Conservation (phyloP, 345 rosid species). For the Melaleuca alternifolia region DNA sequence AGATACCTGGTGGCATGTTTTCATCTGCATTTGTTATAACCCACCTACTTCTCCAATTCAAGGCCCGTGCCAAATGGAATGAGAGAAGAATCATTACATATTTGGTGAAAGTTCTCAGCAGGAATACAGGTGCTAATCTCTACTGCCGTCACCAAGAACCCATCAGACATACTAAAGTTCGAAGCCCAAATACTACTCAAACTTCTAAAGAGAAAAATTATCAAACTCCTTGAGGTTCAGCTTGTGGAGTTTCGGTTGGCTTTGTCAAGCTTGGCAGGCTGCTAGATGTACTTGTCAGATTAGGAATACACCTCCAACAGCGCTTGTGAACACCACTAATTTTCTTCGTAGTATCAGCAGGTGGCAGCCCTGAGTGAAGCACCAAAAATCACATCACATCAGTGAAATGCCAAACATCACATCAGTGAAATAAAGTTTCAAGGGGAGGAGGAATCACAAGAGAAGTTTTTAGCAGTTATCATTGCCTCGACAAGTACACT, state of each 20-base stretch:
- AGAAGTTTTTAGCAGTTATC: not conserved
- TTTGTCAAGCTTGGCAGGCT: slow-evolving; percentile 1
- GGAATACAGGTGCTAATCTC: not conserved
- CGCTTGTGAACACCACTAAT: slow-evolving; percentile 89
- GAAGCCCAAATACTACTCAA: not conserved
- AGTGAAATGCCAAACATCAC: not conserved
- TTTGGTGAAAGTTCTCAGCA: not conserved
- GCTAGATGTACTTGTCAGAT: slow-evolving; percentile 24
- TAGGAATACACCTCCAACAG: slow-evolving; percentile 81
- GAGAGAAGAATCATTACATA: not conserved
- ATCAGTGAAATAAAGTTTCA: not conserved
- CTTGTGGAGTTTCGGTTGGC: too few species aligned
- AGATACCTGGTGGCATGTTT: not conserved
- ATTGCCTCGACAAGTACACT: not conserved
- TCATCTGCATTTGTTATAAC: not conserved
- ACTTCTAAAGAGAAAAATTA: not conserved
- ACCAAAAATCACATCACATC: not conserved
- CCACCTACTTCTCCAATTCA: not conserved
- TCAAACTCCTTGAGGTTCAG: slow-evolving; percentile 51
- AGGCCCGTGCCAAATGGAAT: not conserved
- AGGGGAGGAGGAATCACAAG: too few species aligned
- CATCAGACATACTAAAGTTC: not conserved
- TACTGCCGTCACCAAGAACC: not conserved
- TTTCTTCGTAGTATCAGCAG: slow-evolving; percentile 74
- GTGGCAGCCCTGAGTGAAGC: slow-evolving; percentile 42